Percentiles rank a stretch among this genome's conserved stretches.
phyloP scores from a whole-genome alignment of 2,329 filamentous ascomycete species.

The Cladorrhinum sp. region DNA sequence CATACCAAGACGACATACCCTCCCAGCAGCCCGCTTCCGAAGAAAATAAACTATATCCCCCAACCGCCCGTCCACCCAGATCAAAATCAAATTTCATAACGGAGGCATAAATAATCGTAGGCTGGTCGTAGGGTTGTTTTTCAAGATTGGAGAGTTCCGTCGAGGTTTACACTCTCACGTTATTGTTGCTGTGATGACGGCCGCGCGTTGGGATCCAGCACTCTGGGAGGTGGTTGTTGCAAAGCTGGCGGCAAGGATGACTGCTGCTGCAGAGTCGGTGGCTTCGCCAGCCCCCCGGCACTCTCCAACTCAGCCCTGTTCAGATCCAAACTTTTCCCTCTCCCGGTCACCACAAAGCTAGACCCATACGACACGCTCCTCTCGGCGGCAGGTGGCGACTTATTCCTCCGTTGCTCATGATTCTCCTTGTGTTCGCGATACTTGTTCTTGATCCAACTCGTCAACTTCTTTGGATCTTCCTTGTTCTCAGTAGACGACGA shows the following conservation, averaged over 20 bases:
- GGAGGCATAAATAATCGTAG: not conserved
- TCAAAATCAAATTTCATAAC: not conserved
- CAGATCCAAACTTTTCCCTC: slow-evolving; percentile 49
- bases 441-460: slow-evolving; percentile 59
- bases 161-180: not conserved
- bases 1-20: not conserved
- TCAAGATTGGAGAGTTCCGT: no score
- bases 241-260: not conserved
- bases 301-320: slow-evolving; percentile 42
- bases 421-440: slow-evolving; percentile 59
- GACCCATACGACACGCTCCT: slow-evolving; percentile 29
- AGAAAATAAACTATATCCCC: not conserved
- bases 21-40: not conserved
- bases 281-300: not conserved
- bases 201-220: not conserved
- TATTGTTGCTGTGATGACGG: not conserved
- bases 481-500: slow-evolving; percentile 31
- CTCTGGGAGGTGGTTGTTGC: not conserved
- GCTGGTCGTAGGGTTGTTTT: not conserved
- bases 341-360: slow-evolving; percentile 33
- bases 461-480: slow-evolving; percentile 50
- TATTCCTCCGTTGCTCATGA: slow-evolving; percentile 52
- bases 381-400: slow-evolving; percentile 50
- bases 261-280: not conserved
- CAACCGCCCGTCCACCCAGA: not conserved